Evolutionary conservation across 768 basidiomycete genomes (phyloP).

Genomic region (Hebeloma cylindrosporum): DNA sequence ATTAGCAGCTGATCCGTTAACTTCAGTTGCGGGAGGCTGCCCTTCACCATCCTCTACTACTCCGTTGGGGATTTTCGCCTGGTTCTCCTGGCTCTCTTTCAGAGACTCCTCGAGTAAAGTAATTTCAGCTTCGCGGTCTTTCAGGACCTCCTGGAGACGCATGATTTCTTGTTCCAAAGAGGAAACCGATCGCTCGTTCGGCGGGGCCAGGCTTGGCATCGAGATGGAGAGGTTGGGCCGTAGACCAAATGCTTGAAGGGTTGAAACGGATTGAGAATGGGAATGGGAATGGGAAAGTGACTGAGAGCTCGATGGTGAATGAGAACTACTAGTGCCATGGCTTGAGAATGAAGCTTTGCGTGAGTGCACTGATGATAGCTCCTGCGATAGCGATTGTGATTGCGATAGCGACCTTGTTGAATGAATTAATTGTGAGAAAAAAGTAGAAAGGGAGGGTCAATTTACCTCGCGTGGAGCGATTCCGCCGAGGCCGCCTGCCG

Average conservation of each 20-base stretch:
- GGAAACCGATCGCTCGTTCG: conserved; percentile 71
- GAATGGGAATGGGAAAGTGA: conserved; percentile 56
- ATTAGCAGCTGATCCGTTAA: conserved; percentile 24
- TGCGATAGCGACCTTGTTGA: conserved; percentile 79
- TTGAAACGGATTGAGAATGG: conserved; percentile 51
- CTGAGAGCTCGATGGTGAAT: conserved; percentile 62
- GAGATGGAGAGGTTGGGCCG: conserved; percentile 64
- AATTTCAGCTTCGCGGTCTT: conserved; percentile 92
- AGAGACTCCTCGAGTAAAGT: conserved; percentile 62
- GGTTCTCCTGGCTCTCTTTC: conserved; percentile 37
- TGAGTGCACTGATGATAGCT: conserved; percentile 84
- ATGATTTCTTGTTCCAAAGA: conserved; percentile 95
- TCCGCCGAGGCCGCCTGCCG: conserved; percentile 84
- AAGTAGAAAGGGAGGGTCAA: conserved; percentile 9
- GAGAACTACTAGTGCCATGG: conserved; percentile 65
- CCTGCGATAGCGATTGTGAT: conserved; percentile 97
- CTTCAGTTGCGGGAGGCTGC: conserved; percentile 12
- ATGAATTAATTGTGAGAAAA: conserved; percentile 15
- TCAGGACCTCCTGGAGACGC: conserved; percentile 90
- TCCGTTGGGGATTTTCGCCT: conserved; percentile 21
- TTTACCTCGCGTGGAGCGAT: conserved; percentile 83
- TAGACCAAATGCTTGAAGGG: conserved; percentile 29
- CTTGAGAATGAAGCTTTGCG: conserved; percentile 82
- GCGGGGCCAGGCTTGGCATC: conserved; percentile 39
- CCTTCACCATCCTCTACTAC: conserved; percentile 14